These are phyloP conservation scores for Sphaerobolus stellatus DNA, from an alignment of 1,284 basidiomycete species.

Conservation along the genomic window DNA sequence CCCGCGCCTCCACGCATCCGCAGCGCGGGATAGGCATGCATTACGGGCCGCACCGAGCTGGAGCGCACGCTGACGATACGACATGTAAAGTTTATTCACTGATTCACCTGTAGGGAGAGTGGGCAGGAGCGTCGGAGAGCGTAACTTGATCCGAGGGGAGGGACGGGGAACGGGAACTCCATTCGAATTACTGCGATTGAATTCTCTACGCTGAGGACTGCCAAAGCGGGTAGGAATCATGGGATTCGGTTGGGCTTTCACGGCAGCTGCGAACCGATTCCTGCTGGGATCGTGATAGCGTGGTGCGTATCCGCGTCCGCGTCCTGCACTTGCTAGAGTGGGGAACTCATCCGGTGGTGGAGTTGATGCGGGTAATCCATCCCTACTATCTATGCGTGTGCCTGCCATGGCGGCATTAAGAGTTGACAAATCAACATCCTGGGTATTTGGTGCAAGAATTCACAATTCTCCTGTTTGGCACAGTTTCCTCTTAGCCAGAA, in stretches of 20 bases:
- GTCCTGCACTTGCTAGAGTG: conserved; percentile 51
- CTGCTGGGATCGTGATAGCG: conserved; percentile 66
- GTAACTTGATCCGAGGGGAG: conserved; percentile 81
- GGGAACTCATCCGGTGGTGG: conserved; percentile 86
- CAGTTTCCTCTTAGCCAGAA: conserved; percentile 98
- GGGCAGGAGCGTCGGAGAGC: conserved; percentile 80
- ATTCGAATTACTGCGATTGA: conserved; percentile 19
- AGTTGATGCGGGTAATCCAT: conserved; percentile 50
- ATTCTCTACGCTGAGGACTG: conserved; percentile 46
- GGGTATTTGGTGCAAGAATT: conserved; percentile 88
- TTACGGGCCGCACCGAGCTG: conserved; percentile 92
- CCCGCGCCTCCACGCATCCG: conserved; percentile 91
- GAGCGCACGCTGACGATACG: conserved; percentile 81
- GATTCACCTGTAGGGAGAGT: conserved; percentile 83
- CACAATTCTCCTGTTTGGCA: conserved; percentile 88
- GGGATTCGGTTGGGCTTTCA: conserved; percentile 56
- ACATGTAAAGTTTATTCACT: conserved; percentile 81
- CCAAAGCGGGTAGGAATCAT: conserved; percentile 24
- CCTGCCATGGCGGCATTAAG: conserved; percentile 71
- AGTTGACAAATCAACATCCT: conserved; percentile 71
- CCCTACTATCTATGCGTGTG: conserved; percentile 46
- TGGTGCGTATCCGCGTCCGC: conserved; percentile 37
- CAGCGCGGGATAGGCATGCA: conserved; percentile 91
- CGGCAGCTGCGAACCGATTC: conserved; percentile 80
- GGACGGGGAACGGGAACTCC: conserved; percentile 54